These are phyloP conservation scores for Ascosphaera apis DNA, from an alignment of 2,329 filamentous ascomycete species.

Conservation along the genomic window DNA sequence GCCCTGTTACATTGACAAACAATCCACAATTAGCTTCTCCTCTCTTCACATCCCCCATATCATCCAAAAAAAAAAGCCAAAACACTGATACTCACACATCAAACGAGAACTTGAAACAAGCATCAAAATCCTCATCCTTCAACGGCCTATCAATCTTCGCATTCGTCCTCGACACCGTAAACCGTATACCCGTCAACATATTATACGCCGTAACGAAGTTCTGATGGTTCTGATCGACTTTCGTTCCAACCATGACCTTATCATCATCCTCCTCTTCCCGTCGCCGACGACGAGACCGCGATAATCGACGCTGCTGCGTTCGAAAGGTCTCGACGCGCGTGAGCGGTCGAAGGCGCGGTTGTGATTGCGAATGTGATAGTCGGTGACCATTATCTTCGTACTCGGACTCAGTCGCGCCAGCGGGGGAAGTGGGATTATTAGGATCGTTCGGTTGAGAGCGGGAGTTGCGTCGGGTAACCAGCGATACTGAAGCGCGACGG, in stretches of 20 bases:
- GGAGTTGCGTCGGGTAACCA: background rate
- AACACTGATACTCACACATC: conserved; percentile 44
- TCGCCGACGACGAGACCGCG: conserved; percentile 18
- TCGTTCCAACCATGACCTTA: conserved; percentile 75
- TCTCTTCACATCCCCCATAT: background rate
- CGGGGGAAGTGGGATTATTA: no score
- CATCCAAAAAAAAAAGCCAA: conserved; percentile 1
- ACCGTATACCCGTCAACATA: conserved; percentile 96
- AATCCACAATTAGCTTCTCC: no score
- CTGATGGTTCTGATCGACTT: conserved; percentile 89
- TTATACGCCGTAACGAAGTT: conserved; percentile 98
- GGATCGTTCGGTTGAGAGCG: background rate
- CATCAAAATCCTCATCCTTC: conserved; percentile 76
- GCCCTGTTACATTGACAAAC: conserved; percentile 35
- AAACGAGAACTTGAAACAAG: conserved; percentile 95
- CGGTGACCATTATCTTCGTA: background rate
- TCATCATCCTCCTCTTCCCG: conserved; percentile 84
- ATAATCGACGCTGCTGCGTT: background rate
- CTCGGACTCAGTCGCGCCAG: background rate
- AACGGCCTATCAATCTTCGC: conserved; percentile 84
- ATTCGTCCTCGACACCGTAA: conserved; percentile 87
- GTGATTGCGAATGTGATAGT: background rate
- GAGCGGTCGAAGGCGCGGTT: background rate
- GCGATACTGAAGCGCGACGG: background rate
- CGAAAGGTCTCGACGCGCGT: background rate